phyloP scores from a whole-genome alignment of 306 rosid species.

The Dalbergia cochinchinensis region DNA sequence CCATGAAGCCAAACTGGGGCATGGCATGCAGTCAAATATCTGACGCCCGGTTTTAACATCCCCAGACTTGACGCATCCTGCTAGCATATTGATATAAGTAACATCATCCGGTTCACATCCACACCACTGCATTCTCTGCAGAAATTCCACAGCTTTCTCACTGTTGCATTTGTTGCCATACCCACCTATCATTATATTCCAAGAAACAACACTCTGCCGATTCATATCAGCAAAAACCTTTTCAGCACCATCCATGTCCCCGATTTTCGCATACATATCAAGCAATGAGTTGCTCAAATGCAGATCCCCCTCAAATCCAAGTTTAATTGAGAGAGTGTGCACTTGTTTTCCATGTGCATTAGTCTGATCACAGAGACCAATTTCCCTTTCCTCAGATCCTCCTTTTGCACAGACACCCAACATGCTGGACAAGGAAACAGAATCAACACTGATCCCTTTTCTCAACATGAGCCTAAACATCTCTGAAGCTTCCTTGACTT shows the following conservation, averaged over 20 bases:
- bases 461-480: conserved; percentile 70
- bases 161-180: conserved; percentile 62
- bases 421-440: conserved; percentile 70
- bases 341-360: conserved; percentile 60
- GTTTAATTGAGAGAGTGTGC: conserved; percentile 66
- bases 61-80: conserved; percentile 76
- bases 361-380: conserved; percentile 36
- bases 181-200: conserved; percentile 84
- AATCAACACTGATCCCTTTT: conserved; percentile 64
- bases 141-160: conserved; percentile 60
- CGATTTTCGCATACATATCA: conserved; percentile 73
- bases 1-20: conserved; percentile 78
- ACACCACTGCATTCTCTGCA: conserved; percentile 57
- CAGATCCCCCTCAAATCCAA: conserved; percentile 71
- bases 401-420: conserved; percentile 69
- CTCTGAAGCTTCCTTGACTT: conserved; percentile 59
- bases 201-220: conserved; percentile 63
- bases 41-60: conserved; percentile 63
- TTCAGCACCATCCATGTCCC: conserved; percentile 69
- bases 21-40: conserved; percentile 68
- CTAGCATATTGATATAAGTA: conserved; percentile 71
- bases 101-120: conserved; percentile 79
- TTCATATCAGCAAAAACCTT: conserved; percentile 61
- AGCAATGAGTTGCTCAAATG: conserved; percentile 79
- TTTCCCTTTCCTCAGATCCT: conserved; percentile 55